Percentiles rank a stretch among this genome's conserved stretches.
These are phyloP conservation scores for Jacaranda mimosifolia DNA, from an alignment of 257 asterid genomes.

Conservation along the genomic window DNA sequence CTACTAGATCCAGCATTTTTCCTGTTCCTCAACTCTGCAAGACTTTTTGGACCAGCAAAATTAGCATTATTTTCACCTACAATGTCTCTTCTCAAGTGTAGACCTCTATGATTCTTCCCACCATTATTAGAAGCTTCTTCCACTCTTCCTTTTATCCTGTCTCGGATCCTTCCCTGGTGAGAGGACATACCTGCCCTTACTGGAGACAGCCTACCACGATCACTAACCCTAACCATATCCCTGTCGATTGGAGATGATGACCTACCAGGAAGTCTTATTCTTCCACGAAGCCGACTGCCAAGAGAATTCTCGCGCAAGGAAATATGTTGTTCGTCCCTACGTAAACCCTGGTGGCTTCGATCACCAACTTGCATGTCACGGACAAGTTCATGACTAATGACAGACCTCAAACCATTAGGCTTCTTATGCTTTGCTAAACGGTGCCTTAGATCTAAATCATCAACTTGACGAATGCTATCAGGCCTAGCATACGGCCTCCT, in stretches of 20 bases:
- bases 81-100: constrained; percentile 54
- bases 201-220: constrained; percentile 56
- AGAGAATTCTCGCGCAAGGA: constrained; percentile 57
- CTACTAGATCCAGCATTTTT: constrained; percentile 53
- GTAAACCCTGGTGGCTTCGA: constrained; percentile 50
- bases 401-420: constrained; percentile 83
- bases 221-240: constrained; percentile 55
- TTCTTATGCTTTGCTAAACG: constrained; percentile 68
- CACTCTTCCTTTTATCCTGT: constrained; percentile 65
- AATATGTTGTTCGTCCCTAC: constrained; percentile 48
- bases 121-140: constrained; percentile 55
- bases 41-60: constrained; percentile 78
- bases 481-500: constrained; percentile 61
- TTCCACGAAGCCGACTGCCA: constrained; percentile 78
- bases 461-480: constrained; percentile 54
- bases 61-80: constrained; percentile 41
- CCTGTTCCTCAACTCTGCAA: constrained; percentile 73
- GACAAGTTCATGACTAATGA: constrained; percentile 64
- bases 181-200: constrained; percentile 50
- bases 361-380: constrained; percentile 58
- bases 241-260: constrained; percentile 58
- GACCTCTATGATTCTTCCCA: constrained; percentile 54
- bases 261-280: constrained; percentile 69
- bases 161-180: constrained; percentile 63
- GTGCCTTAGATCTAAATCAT: constrained; percentile 73